Percentiles rank a stretch among this genome's conserved stretches.
Evolutionary conservation across 768 basidiomycete genomes (phyloP).

Genomic region (Boletus pseudo-olivaceus): DNA sequence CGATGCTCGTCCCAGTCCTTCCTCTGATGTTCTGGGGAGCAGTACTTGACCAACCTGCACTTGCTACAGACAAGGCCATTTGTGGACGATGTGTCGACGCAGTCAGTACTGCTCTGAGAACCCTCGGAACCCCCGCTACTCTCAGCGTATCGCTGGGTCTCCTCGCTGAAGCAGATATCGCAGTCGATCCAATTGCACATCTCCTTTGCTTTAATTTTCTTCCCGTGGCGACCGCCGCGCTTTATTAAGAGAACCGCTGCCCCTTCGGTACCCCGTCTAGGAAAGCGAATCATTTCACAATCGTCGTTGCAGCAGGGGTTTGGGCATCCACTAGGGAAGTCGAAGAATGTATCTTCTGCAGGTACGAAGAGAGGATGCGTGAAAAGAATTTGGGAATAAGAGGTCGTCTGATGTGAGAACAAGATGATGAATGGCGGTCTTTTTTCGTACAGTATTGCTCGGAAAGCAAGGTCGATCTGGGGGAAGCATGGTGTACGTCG

Average conservation of each 20-base stretch:
- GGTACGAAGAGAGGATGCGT: constrained; percentile 69
- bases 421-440: constrained; percentile 72
- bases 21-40: constrained; percentile 69
- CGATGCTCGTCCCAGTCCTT: constrained; percentile 79
- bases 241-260: constrained; percentile 64
- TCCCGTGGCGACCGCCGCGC: constrained; percentile 48
- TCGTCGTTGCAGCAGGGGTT: constrained; percentile 78
- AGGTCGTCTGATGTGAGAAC: constrained; percentile 77
- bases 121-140: constrained; percentile 46
- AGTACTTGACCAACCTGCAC: constrained; percentile 76
- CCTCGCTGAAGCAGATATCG: constrained; percentile 54
- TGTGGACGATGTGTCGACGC: constrained; percentile 27
- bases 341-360: constrained; percentile 66
- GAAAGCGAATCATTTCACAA: constrained; percentile 81
- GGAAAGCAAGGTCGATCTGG: constrained; percentile 74
- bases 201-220: constrained; percentile 49
- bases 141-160: constrained; percentile 29
- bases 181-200: constrained; percentile 88
- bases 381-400: constrained; percentile 80
- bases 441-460: constrained; percentile 74
- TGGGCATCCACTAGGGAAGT: constrained; percentile 76
- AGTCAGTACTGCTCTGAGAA: constrained; percentile 43
- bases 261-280: constrained; percentile 56
- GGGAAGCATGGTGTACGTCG: constrained; percentile 78
- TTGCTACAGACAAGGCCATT: constrained; percentile 68